Percentiles rank a stretch among this genome's conserved stretches.
These are phyloP conservation scores for Cryptococcus sp. DNA, from an alignment of 1,284 basidiomycete genomes.

Conservation along the genomic window DNA sequence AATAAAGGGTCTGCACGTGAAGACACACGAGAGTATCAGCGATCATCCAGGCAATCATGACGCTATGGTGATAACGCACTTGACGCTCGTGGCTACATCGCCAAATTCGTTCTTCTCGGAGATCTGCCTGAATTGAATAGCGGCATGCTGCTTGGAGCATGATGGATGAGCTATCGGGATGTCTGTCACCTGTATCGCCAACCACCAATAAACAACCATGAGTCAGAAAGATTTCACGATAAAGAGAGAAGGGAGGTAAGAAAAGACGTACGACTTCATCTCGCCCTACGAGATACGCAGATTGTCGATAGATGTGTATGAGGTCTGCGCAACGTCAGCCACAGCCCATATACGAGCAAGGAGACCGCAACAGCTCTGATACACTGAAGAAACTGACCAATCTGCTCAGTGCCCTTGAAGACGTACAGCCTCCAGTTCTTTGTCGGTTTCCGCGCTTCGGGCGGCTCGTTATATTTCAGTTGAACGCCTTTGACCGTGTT, in stretches of 20 bases:
- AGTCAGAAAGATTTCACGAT: background rate
- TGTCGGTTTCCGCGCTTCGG: constrained; percentile 89
- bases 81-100: constrained; percentile 69
- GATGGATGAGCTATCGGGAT: constrained; percentile 93
- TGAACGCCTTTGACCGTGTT: constrained; percentile 86
- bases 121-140: constrained; percentile 87
- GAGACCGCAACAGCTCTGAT: background rate
- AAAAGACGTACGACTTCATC: constrained; percentile 67
- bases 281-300: constrained; percentile 88
- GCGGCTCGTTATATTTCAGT: constrained; percentile 97
- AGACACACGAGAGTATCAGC: background rate
- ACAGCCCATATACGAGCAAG: background rate
- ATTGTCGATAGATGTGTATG: constrained; percentile 87
- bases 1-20: constrained; percentile 72
- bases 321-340: constrained; percentile 61
- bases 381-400: constrained; percentile 63
- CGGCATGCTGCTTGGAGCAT: constrained; percentile 97
- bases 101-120: constrained; percentile 88
- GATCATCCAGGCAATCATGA: background rate
- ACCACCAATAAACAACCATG: background rate
- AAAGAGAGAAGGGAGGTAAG: background rate
- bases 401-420: constrained; percentile 91
- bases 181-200: constrained; percentile 62
- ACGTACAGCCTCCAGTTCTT: constrained; percentile 93
- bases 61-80: constrained; percentile 60